Evolutionary conservation across 2,329 filamentous ascomycete genomes (phyloP), one percentile per base, ranked within the genome.

Genomic region (Trichophyton schoenleinii): DNA sequence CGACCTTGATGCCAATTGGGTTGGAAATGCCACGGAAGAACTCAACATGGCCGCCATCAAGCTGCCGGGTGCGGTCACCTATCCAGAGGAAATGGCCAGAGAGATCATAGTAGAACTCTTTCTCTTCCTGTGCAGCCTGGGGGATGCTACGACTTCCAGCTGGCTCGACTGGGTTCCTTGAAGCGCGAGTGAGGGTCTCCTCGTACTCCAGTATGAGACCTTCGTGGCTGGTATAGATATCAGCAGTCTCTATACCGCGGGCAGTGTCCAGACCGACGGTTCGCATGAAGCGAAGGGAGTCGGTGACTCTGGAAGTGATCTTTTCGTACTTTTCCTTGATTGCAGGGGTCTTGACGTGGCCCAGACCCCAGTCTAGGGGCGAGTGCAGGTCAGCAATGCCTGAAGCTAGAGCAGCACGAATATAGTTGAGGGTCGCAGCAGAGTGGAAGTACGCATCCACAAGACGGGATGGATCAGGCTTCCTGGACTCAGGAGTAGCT

Each of bases 81-180:
- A 99, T 95, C 94, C 94, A 99, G 72, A 99, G 82, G 78, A 99
- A 97, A 73, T 99, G 94, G 0, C 90, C 89, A 3, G 90, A 95
- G 0, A 92, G 97, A 75, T 96, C 88, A 78, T 95, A 97, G 81
- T 89, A 95, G 69, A 86, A 85, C 69, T 83, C 83, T 15, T 74
- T 72, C 58, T 75, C 66, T 70, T 66, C 59, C 71, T 57, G 68
- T 65, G 4, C 68, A 63, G 13, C 63, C 49, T 61, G 70, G 64
- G 66, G 34, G 34, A 38, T 68, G 62, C 55, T 44, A 49, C 64
- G 66, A 18, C 11, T n/a, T 13, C 34, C 22, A 28, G 71, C 67
- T 63, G 70, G 68, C 60, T 61, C n/a, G 68, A 73, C 58, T 65
- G 64, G 20, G 66, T 74, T 63, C 77, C 78, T 62, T 18, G 95